Percentiles rank a stretch among this genome's conserved stretches.
phyloP scores from a whole-genome alignment of 2,329 filamentous ascomycete species.

The Leptoxyphium fumago region DNA sequence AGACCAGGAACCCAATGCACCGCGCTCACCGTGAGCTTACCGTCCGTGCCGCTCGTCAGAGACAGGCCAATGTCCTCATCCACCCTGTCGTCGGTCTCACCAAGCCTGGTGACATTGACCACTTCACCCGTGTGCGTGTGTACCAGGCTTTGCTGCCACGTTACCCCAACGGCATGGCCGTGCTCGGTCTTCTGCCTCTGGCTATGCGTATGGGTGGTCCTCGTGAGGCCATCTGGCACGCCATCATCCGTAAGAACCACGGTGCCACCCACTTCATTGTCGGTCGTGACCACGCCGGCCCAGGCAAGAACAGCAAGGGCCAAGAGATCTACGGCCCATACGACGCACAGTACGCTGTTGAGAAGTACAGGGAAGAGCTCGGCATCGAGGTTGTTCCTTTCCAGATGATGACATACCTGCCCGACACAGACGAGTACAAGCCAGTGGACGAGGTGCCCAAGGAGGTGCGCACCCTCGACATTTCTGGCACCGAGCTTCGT shows the following conservation, averaged over 20 bases:
- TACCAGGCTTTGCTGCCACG: constrained; percentile 93
- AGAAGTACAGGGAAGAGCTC: constrained; percentile 92
- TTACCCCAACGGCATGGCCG: constrained; percentile 98
- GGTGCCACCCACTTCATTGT: constrained; percentile 99
- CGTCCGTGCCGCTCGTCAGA: constrained; percentile 84
- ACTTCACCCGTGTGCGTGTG: constrained; percentile 97
- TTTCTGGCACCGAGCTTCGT: constrained; percentile 61
- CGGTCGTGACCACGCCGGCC: constrained; percentile 92
- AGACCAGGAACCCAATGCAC: constrained; percentile 98
- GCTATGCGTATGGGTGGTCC: constrained; percentile 99
- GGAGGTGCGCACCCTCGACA: constrained; percentile 59
- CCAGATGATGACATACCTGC: constrained; percentile 99
- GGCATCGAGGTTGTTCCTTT: constrained; percentile 98
- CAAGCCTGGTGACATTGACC: constrained; percentile 98
- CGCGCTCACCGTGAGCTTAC: constrained; percentile 95
- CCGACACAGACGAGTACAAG: constrained; percentile 90
- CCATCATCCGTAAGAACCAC: constrained; percentile 99
- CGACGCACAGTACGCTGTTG: constrained; percentile 88
- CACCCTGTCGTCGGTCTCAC: constrained; percentile 97
- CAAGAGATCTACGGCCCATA: constrained; percentile 97
- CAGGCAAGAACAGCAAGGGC: constrained; percentile 95
- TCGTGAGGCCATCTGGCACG: constrained; percentile 98
- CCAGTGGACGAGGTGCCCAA: constrained; percentile 79
- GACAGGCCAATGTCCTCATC: constrained; percentile 97
- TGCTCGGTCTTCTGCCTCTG: constrained; percentile 81